Evolutionary conservation across 345 rosid species (phyloP).

Genomic region (Eucalyptus grandis): DNA sequence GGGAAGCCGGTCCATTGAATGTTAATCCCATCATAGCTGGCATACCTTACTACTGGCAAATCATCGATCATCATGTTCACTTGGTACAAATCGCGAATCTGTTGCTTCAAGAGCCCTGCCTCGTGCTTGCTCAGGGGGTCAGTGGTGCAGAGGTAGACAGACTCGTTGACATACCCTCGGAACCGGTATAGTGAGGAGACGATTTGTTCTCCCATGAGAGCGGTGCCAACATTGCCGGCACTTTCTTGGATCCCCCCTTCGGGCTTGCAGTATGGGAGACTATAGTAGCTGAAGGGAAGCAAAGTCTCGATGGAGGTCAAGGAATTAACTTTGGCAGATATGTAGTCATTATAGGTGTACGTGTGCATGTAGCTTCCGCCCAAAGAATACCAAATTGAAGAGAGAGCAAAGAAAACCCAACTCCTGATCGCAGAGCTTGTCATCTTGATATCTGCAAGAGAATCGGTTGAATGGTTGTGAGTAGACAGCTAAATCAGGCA

Average conservation of each 20-base stretch:
- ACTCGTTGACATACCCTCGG: not conserved
- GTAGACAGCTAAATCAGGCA: not conserved
- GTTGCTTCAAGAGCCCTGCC: not conserved
- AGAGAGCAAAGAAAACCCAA: slow-evolving; percentile 18
- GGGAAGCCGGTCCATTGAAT: slow-evolving; percentile 2
- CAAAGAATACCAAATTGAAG: slow-evolving; percentile 59
- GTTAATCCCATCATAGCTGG: not conserved
- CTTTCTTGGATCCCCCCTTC: not conserved
- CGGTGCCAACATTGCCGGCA: not conserved
- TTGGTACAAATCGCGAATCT: not conserved
- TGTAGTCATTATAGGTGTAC: slow-evolving; percentile 28
- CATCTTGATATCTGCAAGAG: not conserved
- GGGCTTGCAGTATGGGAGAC: slow-evolving; percentile 33
- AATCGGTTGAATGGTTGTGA: not conserved
- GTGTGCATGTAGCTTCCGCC: slow-evolving; percentile 86
- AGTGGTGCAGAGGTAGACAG: slow-evolving; percentile 1
- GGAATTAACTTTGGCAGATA: slow-evolving; percentile 69
- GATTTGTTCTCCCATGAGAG: slow-evolving; percentile 1
- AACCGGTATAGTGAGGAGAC: not conserved
- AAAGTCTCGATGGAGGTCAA: slow-evolving; percentile 76
- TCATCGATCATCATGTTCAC: not conserved
- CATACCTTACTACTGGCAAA: not conserved
- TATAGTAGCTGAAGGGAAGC: slow-evolving; percentile 82
- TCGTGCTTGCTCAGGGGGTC: not conserved
- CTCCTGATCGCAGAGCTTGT: not conserved